Conservation (phyloP, 2,329 filamentous ascomycete genomes). For the Alternaria longipes region DNA sequence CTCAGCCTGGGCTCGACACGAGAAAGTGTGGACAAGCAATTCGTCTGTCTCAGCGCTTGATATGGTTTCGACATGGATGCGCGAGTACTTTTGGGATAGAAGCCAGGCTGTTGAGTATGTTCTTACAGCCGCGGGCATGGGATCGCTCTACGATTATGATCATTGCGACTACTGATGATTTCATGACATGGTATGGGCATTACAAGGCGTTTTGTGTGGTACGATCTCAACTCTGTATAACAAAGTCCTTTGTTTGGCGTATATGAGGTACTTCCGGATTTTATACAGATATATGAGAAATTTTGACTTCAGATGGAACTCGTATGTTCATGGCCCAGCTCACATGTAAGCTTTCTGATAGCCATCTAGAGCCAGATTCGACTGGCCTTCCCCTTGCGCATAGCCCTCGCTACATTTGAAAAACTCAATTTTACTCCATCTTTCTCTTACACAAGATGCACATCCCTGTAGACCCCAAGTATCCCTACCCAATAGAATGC, state of each 20-base stretch:
- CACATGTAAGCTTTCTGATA: neutral
- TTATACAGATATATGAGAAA: neutral
- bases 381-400: neutral
- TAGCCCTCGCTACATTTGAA: neutral
- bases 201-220: constrained; percentile 6
- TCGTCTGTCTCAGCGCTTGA: constrained; percentile 43
- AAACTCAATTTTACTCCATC: neutral
- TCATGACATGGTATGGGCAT: neutral
- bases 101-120: constrained; percentile 42
- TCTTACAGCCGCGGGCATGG: constrained; percentile 40
- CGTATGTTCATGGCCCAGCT: neutral
- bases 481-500: neutral
- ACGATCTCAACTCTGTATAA: constrained; percentile 4
- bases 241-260: neutral
- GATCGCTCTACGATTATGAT: constrained; percentile 36
- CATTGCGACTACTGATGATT: constrained; percentile 28
- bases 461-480: neutral
- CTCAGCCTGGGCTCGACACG: constrained; percentile 41
- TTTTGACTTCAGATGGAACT: neutral
- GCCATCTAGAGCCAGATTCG: neutral
- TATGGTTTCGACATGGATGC: constrained; percentile 47
- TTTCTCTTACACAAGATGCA: neutral
- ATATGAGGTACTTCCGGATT: neutral
- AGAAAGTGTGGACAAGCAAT: constrained; percentile 46
- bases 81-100: constrained; percentile 51